These are phyloP conservation scores for Phialophora chinensis DNA, from an alignment of 2,329 filamentous ascomycete genomes.

Conservation along the genomic window DNA sequence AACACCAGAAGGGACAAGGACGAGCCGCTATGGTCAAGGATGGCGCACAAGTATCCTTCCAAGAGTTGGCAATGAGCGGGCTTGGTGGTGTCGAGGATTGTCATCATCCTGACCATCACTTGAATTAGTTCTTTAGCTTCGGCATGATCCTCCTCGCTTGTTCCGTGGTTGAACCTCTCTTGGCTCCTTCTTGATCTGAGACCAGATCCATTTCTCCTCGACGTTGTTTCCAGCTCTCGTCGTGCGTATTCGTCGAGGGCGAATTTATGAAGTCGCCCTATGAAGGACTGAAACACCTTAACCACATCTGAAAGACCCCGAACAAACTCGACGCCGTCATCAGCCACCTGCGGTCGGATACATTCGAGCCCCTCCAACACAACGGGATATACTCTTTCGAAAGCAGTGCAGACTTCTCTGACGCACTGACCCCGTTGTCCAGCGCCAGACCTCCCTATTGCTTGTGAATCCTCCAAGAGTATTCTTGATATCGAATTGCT, in stretches of 20 bases:
- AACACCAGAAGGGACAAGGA: constrained; percentile 37
- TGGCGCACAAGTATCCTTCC: constrained; percentile 32
- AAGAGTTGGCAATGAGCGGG: constrained; percentile 27
- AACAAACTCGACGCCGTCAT: constrained; percentile 6
- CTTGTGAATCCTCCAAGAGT: constrained; percentile 2
- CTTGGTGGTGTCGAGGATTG: constrained; percentile 23
- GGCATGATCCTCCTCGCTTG: background rate
- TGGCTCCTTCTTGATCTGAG: background rate
- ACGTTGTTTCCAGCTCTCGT: constrained; percentile 16
- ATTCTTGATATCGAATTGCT: constrained; percentile 13
- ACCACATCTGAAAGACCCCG: constrained; percentile 24
- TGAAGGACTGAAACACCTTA: constrained; percentile 28
- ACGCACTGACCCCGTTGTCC: background rate
- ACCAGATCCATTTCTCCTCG: constrained; percentile 7
- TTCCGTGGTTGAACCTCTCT: background rate
- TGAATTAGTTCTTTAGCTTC: constrained; percentile 11
- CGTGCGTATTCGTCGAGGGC: constrained; percentile 30
- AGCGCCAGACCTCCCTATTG: background rate
- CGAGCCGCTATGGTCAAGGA: constrained; percentile 38
- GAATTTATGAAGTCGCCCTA: constrained; percentile 32
- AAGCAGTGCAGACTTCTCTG: constrained; percentile 9
- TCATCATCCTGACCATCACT: constrained; percentile 31
- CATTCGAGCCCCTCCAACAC: constrained; percentile 14
- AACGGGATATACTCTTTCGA: constrained; percentile 20
- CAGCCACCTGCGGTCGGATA: background rate